phyloP scores from a whole-genome alignment of 1,139 yeast species.

The Komagataea norvegica region DNA sequence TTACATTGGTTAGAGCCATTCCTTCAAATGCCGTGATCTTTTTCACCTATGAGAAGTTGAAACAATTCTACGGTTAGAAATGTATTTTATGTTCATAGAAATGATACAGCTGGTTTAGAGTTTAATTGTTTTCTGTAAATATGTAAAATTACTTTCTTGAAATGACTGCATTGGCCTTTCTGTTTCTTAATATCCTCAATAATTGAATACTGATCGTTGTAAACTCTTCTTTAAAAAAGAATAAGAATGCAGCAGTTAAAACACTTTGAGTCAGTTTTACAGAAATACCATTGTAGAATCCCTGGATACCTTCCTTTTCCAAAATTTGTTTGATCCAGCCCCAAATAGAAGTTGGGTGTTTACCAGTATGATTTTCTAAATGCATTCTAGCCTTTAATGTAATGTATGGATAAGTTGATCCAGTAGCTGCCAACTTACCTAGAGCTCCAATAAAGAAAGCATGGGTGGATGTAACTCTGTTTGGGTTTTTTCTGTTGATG shows the following conservation, averaged over 20 bases:
- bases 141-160: background rate
- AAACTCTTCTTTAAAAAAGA: slow-evolving; percentile 86
- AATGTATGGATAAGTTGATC: slow-evolving; percentile 84
- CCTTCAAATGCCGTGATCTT: slow-evolving; percentile 91
- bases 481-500: slow-evolving; percentile 48
- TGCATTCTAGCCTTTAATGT: slow-evolving; percentile 89
- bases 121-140: background rate
- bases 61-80: slow-evolving; percentile 33
- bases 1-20: slow-evolving; percentile 74
- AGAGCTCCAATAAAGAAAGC: slow-evolving; percentile 87
- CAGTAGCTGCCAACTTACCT: slow-evolving; percentile 83
- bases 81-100: background rate
- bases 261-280: slow-evolving; percentile 82
- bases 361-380: slow-evolving; percentile 33
- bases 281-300: slow-evolving; percentile 76
- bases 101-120: background rate
- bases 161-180: slow-evolving; percentile 1
- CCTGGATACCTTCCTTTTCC: slow-evolving; percentile 60
- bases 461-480: slow-evolving; percentile 35
- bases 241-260: slow-evolving; percentile 82
- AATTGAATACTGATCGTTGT: slow-evolving; percentile 46
- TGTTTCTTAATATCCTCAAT: slow-evolving; percentile 31
- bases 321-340: slow-evolving; percentile 43
- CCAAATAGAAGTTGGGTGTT: slow-evolving; percentile 18
- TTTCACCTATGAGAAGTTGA: slow-evolving; percentile 68